A percentile compares a stretch with the other conserved stretches of the same genome.
phyloP scores from a whole-genome alignment of 805 yeast genomes.

The Ogataea methylovora region DNA sequence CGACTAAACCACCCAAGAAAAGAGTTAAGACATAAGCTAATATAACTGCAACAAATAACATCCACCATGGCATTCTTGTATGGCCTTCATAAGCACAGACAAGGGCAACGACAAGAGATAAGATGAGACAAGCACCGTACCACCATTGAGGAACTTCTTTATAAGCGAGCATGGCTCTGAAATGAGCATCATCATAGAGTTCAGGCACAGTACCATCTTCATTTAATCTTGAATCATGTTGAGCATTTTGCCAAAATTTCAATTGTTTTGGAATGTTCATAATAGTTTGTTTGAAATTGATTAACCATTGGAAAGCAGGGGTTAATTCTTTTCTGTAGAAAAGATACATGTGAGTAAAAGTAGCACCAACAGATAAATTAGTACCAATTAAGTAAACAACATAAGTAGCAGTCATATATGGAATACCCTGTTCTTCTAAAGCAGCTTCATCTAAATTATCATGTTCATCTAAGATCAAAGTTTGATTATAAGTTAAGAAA shows the following conservation, averaged over 20 bases:
- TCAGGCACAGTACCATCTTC: conserved; percentile 13
- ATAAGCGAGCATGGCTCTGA: conserved; percentile 27
- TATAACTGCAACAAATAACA: conserved; percentile 11
- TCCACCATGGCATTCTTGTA: conserved; percentile 26
- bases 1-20: conserved; percentile 16
- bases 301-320: conserved; percentile 17
- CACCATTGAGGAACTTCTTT: conserved; percentile 32
- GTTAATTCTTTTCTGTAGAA: conserved; percentile 20
- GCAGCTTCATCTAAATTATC: conserved; percentile 15
- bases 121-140: conserved; percentile 17
- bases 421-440: conserved; percentile 20
- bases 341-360: conserved; percentile 24
- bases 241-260: conserved; percentile 37
- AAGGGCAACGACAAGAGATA: conserved; percentile 29
- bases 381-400: conserved; percentile 24
- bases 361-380: conserved; percentile 25
- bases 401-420: conserved; percentile 25
- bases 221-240: conserved; percentile 13
- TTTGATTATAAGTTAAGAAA: conserved; percentile 22
- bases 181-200: conserved; percentile 26
- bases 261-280: conserved; percentile 33
- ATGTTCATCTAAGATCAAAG: conserved; percentile 17
- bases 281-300: conserved; percentile 4
- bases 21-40: conserved; percentile 10
- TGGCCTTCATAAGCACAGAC: conserved; percentile 12